Base-by-base conservation (phyloP, 2,329 filamentous ascomycete genomes). In the Pseudogymnoascus sp. region DNA sequence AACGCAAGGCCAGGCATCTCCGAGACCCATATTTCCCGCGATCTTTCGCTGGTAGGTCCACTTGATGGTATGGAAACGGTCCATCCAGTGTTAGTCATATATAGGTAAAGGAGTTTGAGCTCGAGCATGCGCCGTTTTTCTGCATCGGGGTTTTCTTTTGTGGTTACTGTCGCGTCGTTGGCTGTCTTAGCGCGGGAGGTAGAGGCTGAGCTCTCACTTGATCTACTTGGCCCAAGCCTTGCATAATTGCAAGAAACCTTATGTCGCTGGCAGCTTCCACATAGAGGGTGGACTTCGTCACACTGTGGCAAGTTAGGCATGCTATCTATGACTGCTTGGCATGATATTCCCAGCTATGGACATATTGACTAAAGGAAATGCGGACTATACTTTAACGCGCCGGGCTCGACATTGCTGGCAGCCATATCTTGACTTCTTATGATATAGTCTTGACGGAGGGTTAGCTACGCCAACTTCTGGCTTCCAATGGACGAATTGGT, bases 291-390 rank as follows among this genome's bases (percentile, higher is more conserved):
- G 21, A 62, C 60, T 66, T 71, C 69, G 64, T 70, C 66, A 48
- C 69, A 71, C 69, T 70, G 36, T 62, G 16, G 14, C 4, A 57
- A 34, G 48, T 57, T 57, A 57, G 48, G 48, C 45, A 51, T 51
- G 7, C 13, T 25, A 23, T 6, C 43, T 34, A 31, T 34, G 8
- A 28, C 14, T 51, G 23, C 45, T 25, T 28, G 45, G 8, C 6
- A 11, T 68, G 65, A 73, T 76, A 3, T 75, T 79, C 67, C 79
- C 77, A 19, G 77, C 77, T 71, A 79, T 74, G 0, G 77, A 77
- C n/a, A 39, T 78, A 73, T 34, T 72, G 71, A 63, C 77, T 73
- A 10, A 68, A 69, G 45, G 78, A 64, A 16, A 54, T 54, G 45
- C 25, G 25, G 25, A 57, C 25, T 57, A 64, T 54, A 74, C 73